Evolutionary conservation across 2,329 filamentous ascomycete species (phyloP).

Genomic region (Pseudocercospora fuligena): DNA sequence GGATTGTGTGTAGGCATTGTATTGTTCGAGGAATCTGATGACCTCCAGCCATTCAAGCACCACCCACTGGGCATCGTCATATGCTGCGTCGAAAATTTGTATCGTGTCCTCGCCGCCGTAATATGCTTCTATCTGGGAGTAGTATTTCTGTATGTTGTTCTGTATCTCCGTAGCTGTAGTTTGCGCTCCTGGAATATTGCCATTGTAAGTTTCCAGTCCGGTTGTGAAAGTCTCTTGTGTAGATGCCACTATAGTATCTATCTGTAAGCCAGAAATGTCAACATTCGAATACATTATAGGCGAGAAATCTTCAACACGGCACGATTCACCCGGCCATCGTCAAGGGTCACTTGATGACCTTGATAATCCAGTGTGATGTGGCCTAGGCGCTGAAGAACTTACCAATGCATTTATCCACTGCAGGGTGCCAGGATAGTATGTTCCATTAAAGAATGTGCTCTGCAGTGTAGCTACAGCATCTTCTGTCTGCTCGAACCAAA

Average conservation of each 20-base stretch:
- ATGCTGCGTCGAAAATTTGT: slow-evolving; percentile 40
- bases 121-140: slow-evolving; percentile 35
- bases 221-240: slow-evolving; percentile 22
- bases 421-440: slow-evolving; percentile 31
- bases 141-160: slow-evolving; percentile 35
- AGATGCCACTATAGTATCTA: slow-evolving; percentile 33
- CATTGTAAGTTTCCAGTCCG: slow-evolving; percentile 27
- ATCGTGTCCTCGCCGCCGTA: slow-evolving; percentile 36
- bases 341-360: no score
- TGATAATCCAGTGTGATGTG: no score
- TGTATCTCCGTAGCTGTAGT: slow-evolving; percentile 19
- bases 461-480: slow-evolving; percentile 37
- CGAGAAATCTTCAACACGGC: no score
- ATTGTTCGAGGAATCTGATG: slow-evolving; percentile 40
- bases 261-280: background rate
- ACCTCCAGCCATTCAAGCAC: slow-evolving; percentile 42
- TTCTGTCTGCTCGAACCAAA: slow-evolving; percentile 38
- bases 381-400: background rate
- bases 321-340: no score
- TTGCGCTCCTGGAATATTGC: slow-evolving; percentile 20
- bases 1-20: slow-evolving; percentile 29
- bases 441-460: slow-evolving; percentile 38
- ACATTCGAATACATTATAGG: background rate
- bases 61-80: slow-evolving; percentile 44
- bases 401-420: slow-evolving; percentile 39